Evolutionary conservation across 371 early-diverging fungal species (phyloP), one percentile per base, ranked within the genome.

Genomic region (Thermomucor indicae-seudaticae): DNA sequence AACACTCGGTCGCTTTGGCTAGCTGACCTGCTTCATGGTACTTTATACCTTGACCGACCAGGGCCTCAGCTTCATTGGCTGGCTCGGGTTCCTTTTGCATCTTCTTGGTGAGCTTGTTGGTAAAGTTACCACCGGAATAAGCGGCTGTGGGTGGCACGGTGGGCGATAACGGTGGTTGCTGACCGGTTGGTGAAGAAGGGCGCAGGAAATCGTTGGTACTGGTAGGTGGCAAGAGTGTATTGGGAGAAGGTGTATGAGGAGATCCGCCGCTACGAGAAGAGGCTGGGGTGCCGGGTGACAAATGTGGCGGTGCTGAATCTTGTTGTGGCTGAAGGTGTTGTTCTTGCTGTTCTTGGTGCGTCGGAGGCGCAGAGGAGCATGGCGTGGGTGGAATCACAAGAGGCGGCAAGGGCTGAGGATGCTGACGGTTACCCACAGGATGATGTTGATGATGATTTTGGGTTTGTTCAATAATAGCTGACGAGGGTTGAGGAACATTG

Each of bases 21-120:
- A 88, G 64, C 38, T 81, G 75, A 20, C 84, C 83, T 5, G 62
- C 50, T 50, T 90, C 90, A 54, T 90, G 90, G 55, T 73, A 83
- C 16, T 60, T 52, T 38, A 81, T 75, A 42, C 67, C 67, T 25
- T 53, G 43, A 19, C 49, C 43, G 2, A 67, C 61, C 27, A 63
- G 51, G 16, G 42, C 41, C 37, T 67, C 67, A 19, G 47, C 53
- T 30, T 55, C 56, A 4, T 34, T 16, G 16, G 40, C 16, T n/a
- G 39, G 6, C 2, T 44, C 14, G 12, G 20, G 29, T 7, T 53
- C 49, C 7, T 51, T 51, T 24, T 34, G 28, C 23, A 42, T 20
- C 23, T 53, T 53, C 23, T 47, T 22, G 28, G 45, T 29, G 23
- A 44, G 22, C n/a, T n/a, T n/a, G 32, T 22, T 45, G 23, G 46